Evolutionary conservation across 805 yeast genomes (phyloP).

Genomic region (Zygosaccharomyces kombuchaensis): DNA sequence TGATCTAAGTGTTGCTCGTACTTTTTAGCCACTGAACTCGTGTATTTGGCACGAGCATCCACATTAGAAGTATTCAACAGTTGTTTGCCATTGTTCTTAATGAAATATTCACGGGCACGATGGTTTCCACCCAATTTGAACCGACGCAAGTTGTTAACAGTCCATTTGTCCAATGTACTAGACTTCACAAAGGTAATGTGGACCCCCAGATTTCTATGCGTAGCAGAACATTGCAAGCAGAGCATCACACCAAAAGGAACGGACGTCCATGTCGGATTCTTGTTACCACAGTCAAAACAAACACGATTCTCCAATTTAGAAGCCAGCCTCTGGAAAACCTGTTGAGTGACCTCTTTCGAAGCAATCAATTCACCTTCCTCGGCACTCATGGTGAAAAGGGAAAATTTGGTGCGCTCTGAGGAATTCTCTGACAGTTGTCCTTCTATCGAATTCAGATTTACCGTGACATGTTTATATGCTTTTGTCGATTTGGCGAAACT

Average conservation of each 20-base stretch:
- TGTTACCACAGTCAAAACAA: conserved; percentile 92
- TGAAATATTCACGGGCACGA: conserved; percentile 74
- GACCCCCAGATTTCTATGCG: conserved; percentile 92
- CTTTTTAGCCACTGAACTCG: conserved; percentile 70
- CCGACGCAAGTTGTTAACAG: conserved; percentile 79
- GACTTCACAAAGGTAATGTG: conserved; percentile 95
- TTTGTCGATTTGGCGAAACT: conserved; percentile 4
- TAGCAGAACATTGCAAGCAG: conserved; percentile 93
- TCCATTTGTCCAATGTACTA: conserved; percentile 90
- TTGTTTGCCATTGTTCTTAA: conserved; percentile 81
- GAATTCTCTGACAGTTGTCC: background rate
- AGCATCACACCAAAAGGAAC: conserved; percentile 91
- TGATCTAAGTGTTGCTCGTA: conserved; percentile 77
- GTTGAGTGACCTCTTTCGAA: conserved; percentile 62
- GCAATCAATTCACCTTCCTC: conserved; percentile 42
- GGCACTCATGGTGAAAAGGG: conserved; percentile 19
- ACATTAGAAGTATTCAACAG: conserved; percentile 45
- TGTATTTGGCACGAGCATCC: conserved; percentile 75
- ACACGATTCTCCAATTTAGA: conserved; percentile 67
- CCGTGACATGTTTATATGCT: conserved; percentile 3
- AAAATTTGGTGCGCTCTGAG: background rate
- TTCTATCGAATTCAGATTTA: background rate
- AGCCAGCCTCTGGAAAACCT: conserved; percentile 59
- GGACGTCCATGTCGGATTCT: conserved; percentile 98
- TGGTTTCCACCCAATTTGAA: conserved; percentile 94